Percentiles rank a stretch among this genome's conserved stretches.
These are phyloP conservation scores for Aspergillus tubingensis DNA, from an alignment of 2,329 filamentous ascomycete species.

Conservation along the genomic window DNA sequence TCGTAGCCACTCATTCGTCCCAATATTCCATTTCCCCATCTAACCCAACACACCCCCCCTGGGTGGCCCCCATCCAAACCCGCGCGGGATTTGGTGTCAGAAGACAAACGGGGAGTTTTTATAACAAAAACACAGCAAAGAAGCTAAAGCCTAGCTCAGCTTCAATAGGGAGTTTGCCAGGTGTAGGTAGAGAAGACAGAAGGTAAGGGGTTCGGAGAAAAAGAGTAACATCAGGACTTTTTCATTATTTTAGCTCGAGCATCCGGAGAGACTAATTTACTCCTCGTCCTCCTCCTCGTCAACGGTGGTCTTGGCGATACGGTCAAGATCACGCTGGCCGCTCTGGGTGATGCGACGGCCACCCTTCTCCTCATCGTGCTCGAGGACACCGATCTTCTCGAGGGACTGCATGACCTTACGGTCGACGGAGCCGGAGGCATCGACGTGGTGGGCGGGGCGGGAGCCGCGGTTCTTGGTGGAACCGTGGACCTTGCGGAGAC, in stretches of 20 bases:
- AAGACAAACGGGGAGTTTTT: background rate
- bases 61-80: too few species aligned
- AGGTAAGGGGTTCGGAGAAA: conserved; percentile 7
- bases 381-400: conserved; percentile 98
- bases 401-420: conserved; percentile 96
- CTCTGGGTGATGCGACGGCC: conserved; percentile 97
- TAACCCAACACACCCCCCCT: background rate
- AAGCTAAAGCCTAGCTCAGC: background rate
- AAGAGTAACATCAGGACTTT: conserved; percentile 26
- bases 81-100: too few species aligned
- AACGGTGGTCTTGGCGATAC: conserved; percentile 74
- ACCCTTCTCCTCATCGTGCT: conserved; percentile 98
- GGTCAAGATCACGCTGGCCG: conserved; percentile 99
- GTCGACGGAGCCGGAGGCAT: conserved; percentile 93
- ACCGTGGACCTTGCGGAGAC: conserved; percentile 94
- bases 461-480: conserved; percentile 95
- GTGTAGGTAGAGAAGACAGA: conserved; percentile 4
- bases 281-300: conserved; percentile 49
- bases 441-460: conserved; percentile 89
- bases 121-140: background rate
- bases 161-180: background rate
- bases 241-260: conserved; percentile 29
- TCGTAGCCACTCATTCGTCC: conserved; percentile 10
- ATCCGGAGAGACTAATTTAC: conserved; percentile 36
- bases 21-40: conserved; percentile 7